Base-by-base conservation (phyloP, 306 rosid genomes). In the Alnus rubra region DNA sequence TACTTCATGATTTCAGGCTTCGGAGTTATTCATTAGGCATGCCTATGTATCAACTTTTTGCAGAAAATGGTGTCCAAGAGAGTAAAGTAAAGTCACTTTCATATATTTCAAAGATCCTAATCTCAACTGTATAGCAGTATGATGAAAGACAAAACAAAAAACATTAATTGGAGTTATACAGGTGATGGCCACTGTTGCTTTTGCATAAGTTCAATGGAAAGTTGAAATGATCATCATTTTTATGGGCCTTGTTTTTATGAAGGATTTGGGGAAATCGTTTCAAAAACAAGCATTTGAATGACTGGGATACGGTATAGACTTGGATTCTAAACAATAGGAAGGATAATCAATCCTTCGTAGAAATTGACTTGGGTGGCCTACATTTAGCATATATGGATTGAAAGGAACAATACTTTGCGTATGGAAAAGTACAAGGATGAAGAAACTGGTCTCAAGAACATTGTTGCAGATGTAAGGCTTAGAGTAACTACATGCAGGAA, bases 11-110 rank as follows among this genome's bases (percentile, higher is more conserved):
- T 82, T 76, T 51, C 60, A 44, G 18, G 54, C 28, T 42, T 71
- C 23, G 56, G 62, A 68, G 79, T 85, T 83, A 76, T 75, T 73
- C 28, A 9, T 55, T 79, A 88, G 81, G 92, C 90, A 82, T 83
- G 89, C 85, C 79, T 62, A 30, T 69, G 84, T 53, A 35, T 37
- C 85, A 19, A 75, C 87, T 71, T 86, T 87, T 72, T 69, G 56
- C 64, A 18, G 5, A 67, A 69, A 73, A 47, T 48, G 58, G 73
- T 52, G 74, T 74, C 77, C 67, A 44, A 73, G 52, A 73, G 54
- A 71, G 19, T 56, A 56, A 65, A 75, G 71, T 77, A 45, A 50
- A 65, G 45, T 37, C 75, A 67, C 70, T 65, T 39, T 9, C 9
- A 9, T 8, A 8, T 65, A 39, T 39, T 15, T 52, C 18, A 52